Base-by-base conservation (phyloP, 331 rosid species). In the Malus hybrid region DNA sequence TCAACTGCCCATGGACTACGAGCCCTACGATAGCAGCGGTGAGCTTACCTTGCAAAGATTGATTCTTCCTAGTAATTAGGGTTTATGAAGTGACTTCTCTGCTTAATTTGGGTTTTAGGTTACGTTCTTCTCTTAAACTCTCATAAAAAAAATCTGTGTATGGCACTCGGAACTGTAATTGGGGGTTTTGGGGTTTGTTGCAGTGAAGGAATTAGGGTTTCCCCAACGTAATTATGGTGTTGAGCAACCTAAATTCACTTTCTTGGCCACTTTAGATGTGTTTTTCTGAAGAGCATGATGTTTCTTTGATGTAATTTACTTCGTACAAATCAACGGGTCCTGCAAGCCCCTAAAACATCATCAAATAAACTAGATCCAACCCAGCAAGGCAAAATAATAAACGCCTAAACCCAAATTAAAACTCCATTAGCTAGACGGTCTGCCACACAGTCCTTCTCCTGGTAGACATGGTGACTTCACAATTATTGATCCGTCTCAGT, bases 11-110 rank as follows among this genome's bases (percentile, higher is more conserved):
- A 91, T 93, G 98, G 97, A 91, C 79, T 86, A 88, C 90, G 95
- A 89, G 87, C 97, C 97, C 73, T 89, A 83, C 78, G 98, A 93
- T 75, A 93, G 98, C 85, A 93, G 98, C 70, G 98, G 98, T 93
- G 63, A 84, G 88, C 76, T 80, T 55, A 52, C 75, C 73, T 76
- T 8, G 7, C 39, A 15, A 76, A 68, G 52, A 78, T 70, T 48
- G 60, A 71, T 66, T 28, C 12, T 78, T 75, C 55, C 67, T 26
- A 32, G 13, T 80, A 33, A 18, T 74, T 84, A 24, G 80, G 79
- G 79, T 73, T 84, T 77, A 12, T 19, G 52, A 56, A 32, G 67
- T 64, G 57, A 67, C 72, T 57, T 46, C 24, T 72, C 46, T 75
- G 62, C 70, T 16, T 39, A 76, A 66, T 71, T 52, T 73, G 64